phyloP scores from a whole-genome alignment of 495 filamentous ascomycete genomes.

The Xylaria intraflava region DNA sequence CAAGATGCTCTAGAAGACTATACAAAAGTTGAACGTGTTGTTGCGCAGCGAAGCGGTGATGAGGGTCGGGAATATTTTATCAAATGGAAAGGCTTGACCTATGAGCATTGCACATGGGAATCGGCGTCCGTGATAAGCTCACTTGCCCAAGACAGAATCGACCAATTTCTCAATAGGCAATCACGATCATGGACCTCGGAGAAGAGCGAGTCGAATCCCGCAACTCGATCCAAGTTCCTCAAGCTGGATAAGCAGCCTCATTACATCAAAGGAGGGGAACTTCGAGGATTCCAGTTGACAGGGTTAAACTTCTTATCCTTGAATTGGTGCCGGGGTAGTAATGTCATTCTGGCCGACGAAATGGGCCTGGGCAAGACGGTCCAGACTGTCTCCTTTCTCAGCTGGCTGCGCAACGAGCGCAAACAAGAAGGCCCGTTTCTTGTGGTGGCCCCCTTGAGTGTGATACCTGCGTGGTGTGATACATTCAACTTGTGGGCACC shows the following conservation, averaged over 20 bases:
- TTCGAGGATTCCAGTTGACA: constrained; percentile 90
- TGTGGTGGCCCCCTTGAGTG: constrained; percentile 89
- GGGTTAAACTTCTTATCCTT: constrained; percentile 91
- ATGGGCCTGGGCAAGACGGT: constrained; percentile 99
- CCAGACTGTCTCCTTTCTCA: constrained; percentile 93
- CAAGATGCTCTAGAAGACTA: constrained; percentile 78
- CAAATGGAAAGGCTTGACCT: constrained; percentile 86
- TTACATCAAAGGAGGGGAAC: constrained; percentile 78
- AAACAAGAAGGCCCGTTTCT: constrained; percentile 90
- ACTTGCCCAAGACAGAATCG: constrained; percentile 78
- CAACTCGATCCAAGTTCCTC: constrained; percentile 66
- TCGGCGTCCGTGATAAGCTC: constrained; percentile 62
- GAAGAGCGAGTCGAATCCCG: constrained; percentile 60
- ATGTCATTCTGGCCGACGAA: constrained; percentile 94
- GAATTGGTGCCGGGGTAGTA: constrained; percentile 86
- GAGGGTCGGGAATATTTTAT: constrained; percentile 78
- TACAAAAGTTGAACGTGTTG: constrained; percentile 86
- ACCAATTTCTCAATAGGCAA: constrained; percentile 78
- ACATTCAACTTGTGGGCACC: constrained; percentile 97
- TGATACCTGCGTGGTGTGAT: constrained; percentile 95
- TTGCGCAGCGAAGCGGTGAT: constrained; percentile 68
- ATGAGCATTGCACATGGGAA: constrained; percentile 95
- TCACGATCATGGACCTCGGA: constrained; percentile 71
- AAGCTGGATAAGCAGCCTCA: constrained; percentile 68
- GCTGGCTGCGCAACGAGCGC: constrained; percentile 91